Evolutionary conservation across 257 asterid genomes (phyloP).

Genomic region (Voacanga thouarsii): DNA sequence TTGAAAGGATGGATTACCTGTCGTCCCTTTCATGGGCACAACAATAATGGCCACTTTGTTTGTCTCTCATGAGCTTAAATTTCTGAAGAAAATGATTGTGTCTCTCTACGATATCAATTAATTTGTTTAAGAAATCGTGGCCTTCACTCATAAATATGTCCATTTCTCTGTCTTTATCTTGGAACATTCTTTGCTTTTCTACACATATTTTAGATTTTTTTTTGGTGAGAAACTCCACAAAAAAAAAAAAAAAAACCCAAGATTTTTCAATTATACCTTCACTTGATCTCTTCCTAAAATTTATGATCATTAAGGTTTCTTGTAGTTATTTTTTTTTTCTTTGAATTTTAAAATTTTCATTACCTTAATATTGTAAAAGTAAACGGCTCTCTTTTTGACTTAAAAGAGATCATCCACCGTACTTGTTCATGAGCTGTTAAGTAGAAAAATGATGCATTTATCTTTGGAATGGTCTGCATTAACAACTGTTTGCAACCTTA

Average conservation of each 20-base stretch:
- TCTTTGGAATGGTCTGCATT: background rate
- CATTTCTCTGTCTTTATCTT: slow-evolving; percentile 1
- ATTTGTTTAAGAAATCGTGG: background rate
- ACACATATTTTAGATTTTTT: background rate
- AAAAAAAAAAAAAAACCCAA: background rate
- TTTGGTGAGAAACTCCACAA: background rate
- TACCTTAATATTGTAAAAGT: background rate
- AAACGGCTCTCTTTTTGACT: slow-evolving; percentile 9
- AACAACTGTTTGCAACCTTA: background rate
- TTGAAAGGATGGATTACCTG: slow-evolving; percentile 16
- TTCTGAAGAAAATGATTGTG: slow-evolving; percentile 24
- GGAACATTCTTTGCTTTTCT: slow-evolving; percentile 1
- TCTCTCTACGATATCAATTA: slow-evolving; percentile 1
- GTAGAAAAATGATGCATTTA: background rate
- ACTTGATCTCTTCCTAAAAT: background rate
- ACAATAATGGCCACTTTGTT: slow-evolving; percentile 7
- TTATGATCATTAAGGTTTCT: background rate
- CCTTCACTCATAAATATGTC: background rate
- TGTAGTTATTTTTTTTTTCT: background rate
- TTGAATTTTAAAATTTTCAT: background rate
- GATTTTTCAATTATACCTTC: background rate
- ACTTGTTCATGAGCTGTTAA: slow-evolving; percentile 10
- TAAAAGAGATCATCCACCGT: background rate
- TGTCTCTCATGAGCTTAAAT: slow-evolving; percentile 16
- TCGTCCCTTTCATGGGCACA: slow-evolving; percentile 16